Evolutionary conservation across 441 rosid species (phyloP), one percentile per base, ranked within the genome.

Genomic region (Euphorbia celastroides): DNA sequence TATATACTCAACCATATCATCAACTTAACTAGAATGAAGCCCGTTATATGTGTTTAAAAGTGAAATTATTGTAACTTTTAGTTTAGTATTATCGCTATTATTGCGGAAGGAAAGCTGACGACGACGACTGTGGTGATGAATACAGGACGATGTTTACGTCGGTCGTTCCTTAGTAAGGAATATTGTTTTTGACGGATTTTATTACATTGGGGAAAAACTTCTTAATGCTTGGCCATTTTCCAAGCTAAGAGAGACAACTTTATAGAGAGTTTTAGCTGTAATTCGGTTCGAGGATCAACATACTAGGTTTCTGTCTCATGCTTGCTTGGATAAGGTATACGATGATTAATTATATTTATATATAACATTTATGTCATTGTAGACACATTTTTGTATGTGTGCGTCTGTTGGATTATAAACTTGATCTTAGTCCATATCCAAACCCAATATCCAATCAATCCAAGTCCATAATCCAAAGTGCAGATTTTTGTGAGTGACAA

Each of bases 231-330:
- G 95, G 96, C 98, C 98, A 14, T 91, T 88, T 66, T 81, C 83
- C 59, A 90, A 70, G 72, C 72, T 92, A 74, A 79, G 98, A 72
- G 92, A 90, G 68, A 87, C 81, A 74, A 90, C 96, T 60, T 59
- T 87, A 32, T 70, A 50, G 27, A 62, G 69, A 27, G 74, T 76
- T 34, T 75, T 90, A 60, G 80, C 82, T 71, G 90, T 85, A 63
- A 68, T 92, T 67, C 98, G 83, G 69, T 89, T 86, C 72, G 98
- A 92, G 75, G 98, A 90, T 72, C 89, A 85, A 71, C 83, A 82
- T 65, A 84, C 89, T 62, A 82, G 86, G 42, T 92, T 85, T 68
- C 50, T 44, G 2, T 1, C 5, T 1, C 50, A 44, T 44, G 50
- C 50, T 44, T 1, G 17, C 16, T 44, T 44, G 50, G 16, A 44